phyloP scores from a whole-genome alignment of 2,329 filamentous ascomycete genomes.

The Colletotrichum lindemuthianum region DNA sequence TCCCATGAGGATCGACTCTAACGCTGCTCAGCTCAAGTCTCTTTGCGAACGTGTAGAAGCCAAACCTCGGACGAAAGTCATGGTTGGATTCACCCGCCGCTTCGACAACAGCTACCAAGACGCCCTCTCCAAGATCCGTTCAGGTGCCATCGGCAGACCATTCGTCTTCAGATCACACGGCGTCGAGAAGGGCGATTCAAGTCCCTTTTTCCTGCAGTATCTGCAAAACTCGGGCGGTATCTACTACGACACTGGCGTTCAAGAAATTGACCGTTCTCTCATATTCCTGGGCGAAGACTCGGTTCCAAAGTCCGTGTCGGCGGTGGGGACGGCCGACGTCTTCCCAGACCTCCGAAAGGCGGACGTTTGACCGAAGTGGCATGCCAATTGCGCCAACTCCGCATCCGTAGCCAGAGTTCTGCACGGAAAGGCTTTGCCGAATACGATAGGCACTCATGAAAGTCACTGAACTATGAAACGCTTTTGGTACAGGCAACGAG shows the following conservation, averaged over 20 bases:
- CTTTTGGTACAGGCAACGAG: neutral
- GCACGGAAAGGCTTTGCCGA: neutral
- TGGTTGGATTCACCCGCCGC: slow-evolving; percentile 47
- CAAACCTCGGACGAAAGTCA: slow-evolving; percentile 66
- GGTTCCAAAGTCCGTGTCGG: neutral
- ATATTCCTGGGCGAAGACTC: slow-evolving; percentile 17
- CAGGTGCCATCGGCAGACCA: slow-evolving; percentile 67
- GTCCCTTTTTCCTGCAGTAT: slow-evolving; percentile 74
- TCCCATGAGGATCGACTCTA: slow-evolving; percentile 61
- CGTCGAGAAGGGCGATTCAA: slow-evolving; percentile 71
- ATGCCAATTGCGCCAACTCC: neutral
- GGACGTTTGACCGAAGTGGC: slow-evolving; percentile 34
- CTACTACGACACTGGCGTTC: slow-evolving; percentile 76
- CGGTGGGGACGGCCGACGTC: neutral
- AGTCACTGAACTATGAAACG: neutral
- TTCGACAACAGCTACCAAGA: slow-evolving; percentile 74
- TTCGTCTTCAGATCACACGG: slow-evolving; percentile 72
- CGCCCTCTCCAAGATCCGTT: slow-evolving; percentile 61
- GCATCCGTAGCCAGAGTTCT: neutral
- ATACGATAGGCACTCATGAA: neutral
- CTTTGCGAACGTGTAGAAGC: neutral
- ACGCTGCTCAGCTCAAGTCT: slow-evolving; percentile 47
- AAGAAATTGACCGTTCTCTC: slow-evolving; percentile 61
- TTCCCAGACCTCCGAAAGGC: neutral
- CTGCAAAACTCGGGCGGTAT: slow-evolving; percentile 72